Base-by-base conservation (phyloP, 2,329 filamentous ascomycete genomes). In the Bretziella fagacearum region DNA sequence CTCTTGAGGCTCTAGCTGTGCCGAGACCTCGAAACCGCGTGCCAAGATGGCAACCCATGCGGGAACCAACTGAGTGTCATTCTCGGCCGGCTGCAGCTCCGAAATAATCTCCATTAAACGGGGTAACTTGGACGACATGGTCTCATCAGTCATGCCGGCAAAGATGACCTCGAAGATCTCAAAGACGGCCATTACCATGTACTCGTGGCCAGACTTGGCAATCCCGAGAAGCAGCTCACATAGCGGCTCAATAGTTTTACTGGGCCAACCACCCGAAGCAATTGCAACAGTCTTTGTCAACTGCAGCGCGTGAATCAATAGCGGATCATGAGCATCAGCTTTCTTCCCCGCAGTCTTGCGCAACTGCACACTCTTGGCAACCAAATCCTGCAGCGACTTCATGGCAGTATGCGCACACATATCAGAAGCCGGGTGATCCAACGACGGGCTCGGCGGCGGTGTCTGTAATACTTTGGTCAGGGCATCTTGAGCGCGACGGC, bases 111-210 rank as follows among this genome's bases (percentile, higher is more conserved):
- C 86, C 56, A 96, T 73, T 10, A 98, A 71, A 48, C 84, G 76
- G 2, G 87, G 86, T 10, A 98, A 71, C 64, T 96, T 98, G 1
- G 84, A 75, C 2, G 86, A 93, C 0, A 87, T 84, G 42, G 87
- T 72, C 54, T 93, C 85, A 54, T 87, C 81, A n/a, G 69, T 75
- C 81, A 98, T 87, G 6, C 86, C 82, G 55, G 82, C 81, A 54
- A 98, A 96, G 37, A 96, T 93, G 15, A 93, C 81, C 61, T 98
- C 91, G 56, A 98, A 98, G 3, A 96, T 89, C 54, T 95, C 89
- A 56, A 98, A 95, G 0, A 87, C 83, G 8, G 84, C 81, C 80
- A 96, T 93, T 26, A 87, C 93, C 68, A 98, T 79, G 61, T 89
- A 93, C 60, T 96, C 87, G 60, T 93, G 95, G 61, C 78, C 91